Conservation (phyloP, 177 flowering plant species). For the Vitis hybrid region DNA sequence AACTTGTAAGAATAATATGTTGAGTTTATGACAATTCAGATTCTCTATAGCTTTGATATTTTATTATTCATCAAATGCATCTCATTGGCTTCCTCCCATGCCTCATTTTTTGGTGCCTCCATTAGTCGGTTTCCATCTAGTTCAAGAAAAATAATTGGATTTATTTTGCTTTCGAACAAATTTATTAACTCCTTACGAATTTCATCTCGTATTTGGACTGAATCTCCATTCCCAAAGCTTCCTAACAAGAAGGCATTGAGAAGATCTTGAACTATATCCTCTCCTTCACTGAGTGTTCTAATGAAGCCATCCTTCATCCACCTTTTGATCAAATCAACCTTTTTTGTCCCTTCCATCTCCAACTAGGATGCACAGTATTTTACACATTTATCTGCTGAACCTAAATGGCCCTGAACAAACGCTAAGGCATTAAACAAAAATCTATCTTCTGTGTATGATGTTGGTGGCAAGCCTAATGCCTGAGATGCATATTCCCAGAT, state of each 20-base stretch:
- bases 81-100: conserved; percentile 2
- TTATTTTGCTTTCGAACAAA: no score
- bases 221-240: no score
- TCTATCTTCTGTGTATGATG: background rate
- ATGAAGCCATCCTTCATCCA: no score
- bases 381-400: background rate
- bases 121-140: background rate
- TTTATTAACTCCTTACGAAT: background rate
- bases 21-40: background rate
- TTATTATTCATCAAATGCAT: background rate
- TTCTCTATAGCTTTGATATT: background rate
- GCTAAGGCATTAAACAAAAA: background rate
- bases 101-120: conserved; percentile 2
- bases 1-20: background rate
- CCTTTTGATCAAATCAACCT: background rate
- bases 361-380: background rate
- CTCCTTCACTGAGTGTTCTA: no score
- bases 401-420: background rate
- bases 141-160: no score
- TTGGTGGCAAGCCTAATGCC: background rate
- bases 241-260: no score
- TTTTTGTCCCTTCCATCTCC: background rate
- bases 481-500: background rate
- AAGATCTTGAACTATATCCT: no score
- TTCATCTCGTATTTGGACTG: background rate